These are phyloP conservation scores for Tuber calosporum DNA, from an alignment of 495 filamentous ascomycete species.

Conservation along the genomic window DNA sequence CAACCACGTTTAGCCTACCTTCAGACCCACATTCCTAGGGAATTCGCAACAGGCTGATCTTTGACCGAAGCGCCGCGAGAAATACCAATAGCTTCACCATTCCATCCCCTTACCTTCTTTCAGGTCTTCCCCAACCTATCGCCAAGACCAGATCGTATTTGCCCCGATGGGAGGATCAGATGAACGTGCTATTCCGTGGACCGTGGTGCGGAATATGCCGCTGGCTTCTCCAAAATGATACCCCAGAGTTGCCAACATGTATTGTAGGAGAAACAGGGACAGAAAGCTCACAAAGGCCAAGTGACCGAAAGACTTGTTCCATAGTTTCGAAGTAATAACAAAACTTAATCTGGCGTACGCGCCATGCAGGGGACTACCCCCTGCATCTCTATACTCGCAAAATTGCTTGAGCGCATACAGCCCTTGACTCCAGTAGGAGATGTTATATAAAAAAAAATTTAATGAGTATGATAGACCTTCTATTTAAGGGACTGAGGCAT, in stretches of 20 bases:
- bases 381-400: not conserved
- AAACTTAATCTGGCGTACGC: slow-evolving; percentile 7
- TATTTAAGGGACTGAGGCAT: slow-evolving; percentile 4
- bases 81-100: slow-evolving; percentile 4
- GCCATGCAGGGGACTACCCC: slow-evolving; percentile 1
- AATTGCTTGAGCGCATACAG: slow-evolving; percentile 1
- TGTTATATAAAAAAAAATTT: slow-evolving; percentile 1
- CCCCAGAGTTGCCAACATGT: not conserved
- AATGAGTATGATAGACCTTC: slow-evolving; percentile 6
- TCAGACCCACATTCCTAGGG: not conserved
- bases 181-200: not conserved
- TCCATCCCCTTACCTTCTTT: not conserved
- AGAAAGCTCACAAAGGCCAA: not conserved
- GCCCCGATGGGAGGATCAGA: not conserved
- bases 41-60: slow-evolving; percentile 1
- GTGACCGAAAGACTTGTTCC: not conserved
- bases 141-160: not conserved
- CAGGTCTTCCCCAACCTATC: not conserved
- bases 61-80: not conserved
- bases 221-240: not conserved
- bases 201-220: not conserved
- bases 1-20: not conserved
- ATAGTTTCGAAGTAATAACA: not conserved
- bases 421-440: slow-evolving; percentile 3
- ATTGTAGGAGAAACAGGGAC: not conserved